phyloP scores from a whole-genome alignment of 768 basidiomycete genomes.

The Hemileccinum rubropunctum region DNA sequence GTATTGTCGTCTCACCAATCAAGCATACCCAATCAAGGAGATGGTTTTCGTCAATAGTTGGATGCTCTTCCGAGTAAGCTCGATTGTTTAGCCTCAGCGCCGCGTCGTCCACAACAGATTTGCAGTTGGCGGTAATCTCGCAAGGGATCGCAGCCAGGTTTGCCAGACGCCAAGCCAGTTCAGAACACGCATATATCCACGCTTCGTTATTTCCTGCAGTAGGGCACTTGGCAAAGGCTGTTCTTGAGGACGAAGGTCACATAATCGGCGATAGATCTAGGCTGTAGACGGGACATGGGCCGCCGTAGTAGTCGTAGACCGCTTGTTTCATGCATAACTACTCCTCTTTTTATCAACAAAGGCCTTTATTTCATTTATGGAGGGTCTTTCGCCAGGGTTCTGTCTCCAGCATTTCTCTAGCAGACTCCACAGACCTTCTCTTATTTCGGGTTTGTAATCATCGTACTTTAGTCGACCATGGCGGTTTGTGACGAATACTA shows the following conservation, averaged over 20 bases:
- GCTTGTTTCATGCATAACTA: conserved; percentile 7
- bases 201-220: conserved; percentile 51
- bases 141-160: conserved; percentile 90
- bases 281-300: conserved; percentile 15
- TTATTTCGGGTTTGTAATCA: conserved; percentile 17
- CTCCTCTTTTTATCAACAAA: conserved; percentile 23
- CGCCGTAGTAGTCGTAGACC: neutral
- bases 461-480: conserved; percentile 16
- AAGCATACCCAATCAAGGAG: conserved; percentile 71
- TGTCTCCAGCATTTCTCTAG: conserved; percentile 20
- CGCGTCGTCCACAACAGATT: conserved; percentile 2
- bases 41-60: conserved; percentile 83
- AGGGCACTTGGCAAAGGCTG: conserved; percentile 59
- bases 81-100: neutral
- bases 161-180: conserved; percentile 85
- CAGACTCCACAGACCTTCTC: conserved; percentile 18
- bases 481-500: conserved; percentile 13
- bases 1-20: conserved; percentile 65
- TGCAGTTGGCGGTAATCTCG: conserved; percentile 71
- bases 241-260: conserved; percentile 54
- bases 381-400: conserved; percentile 8
- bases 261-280: conserved; percentile 23
- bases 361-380: conserved; percentile 10
- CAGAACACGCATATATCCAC: conserved; percentile 62
- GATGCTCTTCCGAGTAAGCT: conserved; percentile 75